Percentiles rank a stretch among this genome's conserved stretches.
Conservation (phyloP, 2,329 filamentous ascomycete species). For the Penicillium occitanis region DNA sequence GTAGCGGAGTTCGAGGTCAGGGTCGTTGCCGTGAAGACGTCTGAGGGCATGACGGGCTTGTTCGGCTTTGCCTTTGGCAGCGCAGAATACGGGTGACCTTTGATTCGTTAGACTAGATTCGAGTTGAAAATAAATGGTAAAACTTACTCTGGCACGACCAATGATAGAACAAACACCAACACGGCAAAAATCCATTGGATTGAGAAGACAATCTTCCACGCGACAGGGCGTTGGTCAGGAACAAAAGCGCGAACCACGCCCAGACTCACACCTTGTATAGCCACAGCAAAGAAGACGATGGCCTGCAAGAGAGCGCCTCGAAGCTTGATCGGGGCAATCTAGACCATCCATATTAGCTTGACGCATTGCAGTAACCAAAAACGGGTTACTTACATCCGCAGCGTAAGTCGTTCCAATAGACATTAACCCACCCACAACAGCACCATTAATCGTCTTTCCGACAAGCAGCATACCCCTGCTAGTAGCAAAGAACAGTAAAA, state of each 20-base stretch:
- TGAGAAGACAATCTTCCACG: slow-evolving; percentile 25
- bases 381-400: slow-evolving; percentile 12
- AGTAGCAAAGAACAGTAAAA: slow-evolving; percentile 22
- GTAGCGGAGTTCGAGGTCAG: slow-evolving; percentile 1
- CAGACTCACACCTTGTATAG: slow-evolving; percentile 24
- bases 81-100: slow-evolving; percentile 1
- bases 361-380: too few relatives aligned
- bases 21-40: slow-evolving; percentile 4
- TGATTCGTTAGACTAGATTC: background rate
- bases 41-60: background rate
- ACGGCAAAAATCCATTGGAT: slow-evolving; percentile 25
- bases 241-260: slow-evolving; percentile 26
- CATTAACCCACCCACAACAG: slow-evolving; percentile 25
- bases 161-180: slow-evolving; percentile 21
- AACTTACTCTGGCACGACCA: slow-evolving; percentile 13
- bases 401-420: slow-evolving; percentile 26
- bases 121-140: too few relatives aligned
- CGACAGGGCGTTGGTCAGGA: slow-evolving; percentile 19
- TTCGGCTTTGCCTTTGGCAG: background rate
- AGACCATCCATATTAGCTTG: background rate
- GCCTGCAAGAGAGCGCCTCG: slow-evolving; percentile 21
- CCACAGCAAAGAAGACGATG: slow-evolving; percentile 25
- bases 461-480: slow-evolving; percentile 23
- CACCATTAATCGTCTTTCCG: slow-evolving; percentile 25
- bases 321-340: slow-evolving; percentile 17